A percentile compares a stretch with the other conserved stretches of the same genome.
phyloP scores from a whole-genome alignment of 352 stramenopile genomes.

The Phytophthora pini region DNA sequence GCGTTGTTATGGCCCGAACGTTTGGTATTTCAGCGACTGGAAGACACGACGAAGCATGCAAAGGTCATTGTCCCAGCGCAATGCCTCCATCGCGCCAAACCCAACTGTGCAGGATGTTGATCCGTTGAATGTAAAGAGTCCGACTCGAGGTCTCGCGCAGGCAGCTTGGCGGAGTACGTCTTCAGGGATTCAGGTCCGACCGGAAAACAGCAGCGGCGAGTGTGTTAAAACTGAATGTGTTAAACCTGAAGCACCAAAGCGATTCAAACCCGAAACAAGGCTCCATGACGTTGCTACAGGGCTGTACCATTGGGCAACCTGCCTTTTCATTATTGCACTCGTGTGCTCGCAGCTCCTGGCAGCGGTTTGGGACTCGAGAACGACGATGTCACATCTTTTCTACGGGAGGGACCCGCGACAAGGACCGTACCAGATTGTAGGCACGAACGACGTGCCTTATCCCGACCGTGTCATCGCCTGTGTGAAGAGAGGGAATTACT shows the following conservation, averaged over 20 bases:
- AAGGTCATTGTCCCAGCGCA: slow-evolving; percentile 3
- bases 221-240: background rate
- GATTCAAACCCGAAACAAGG: background rate
- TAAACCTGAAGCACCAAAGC: background rate
- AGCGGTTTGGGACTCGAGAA: slow-evolving; percentile 33
- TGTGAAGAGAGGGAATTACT: slow-evolving; percentile 26
- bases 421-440: slow-evolving; percentile 32
- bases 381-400: background rate
- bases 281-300: slow-evolving; percentile 4
- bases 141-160: background rate
- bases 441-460: slow-evolving; percentile 55
- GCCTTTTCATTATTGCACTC: slow-evolving; percentile 38
- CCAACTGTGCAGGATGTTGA: background rate
- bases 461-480: slow-evolving; percentile 53
- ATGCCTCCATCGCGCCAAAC: background rate
- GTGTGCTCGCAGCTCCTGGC: slow-evolving; percentile 45
- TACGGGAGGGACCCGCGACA: slow-evolving; percentile 20
- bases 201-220: background rate
- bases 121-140: background rate
- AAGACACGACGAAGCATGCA: background rate
- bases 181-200: slow-evolving; percentile 3
- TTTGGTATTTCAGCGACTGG: too few species aligned
- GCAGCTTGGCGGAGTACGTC: background rate
- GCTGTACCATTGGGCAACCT: slow-evolving; percentile 31
- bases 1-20: too few species aligned